A percentile compares a stretch with the other conserved stretches of the same genome.
Conservation (phyloP, 202 grass and related monocot species). For the Saccharum hybrid region DNA sequence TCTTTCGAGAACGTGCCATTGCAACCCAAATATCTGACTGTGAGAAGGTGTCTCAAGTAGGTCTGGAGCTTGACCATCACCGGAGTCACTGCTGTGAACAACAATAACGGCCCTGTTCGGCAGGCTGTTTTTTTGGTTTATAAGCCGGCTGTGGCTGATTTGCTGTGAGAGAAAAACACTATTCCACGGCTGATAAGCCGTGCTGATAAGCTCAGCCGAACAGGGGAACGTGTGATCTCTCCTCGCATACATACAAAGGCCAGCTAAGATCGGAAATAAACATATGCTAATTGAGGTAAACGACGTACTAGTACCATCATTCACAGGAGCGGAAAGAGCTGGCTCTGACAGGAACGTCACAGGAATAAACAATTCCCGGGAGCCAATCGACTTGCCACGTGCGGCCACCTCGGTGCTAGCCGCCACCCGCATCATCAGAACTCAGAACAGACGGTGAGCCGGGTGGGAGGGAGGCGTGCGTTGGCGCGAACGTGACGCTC, state of each 20-base stretch:
- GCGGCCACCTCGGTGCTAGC: slow-evolving; percentile 10
- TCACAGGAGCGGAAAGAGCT: not conserved
- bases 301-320: too few relatives aligned
- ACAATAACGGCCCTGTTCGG: too few relatives aligned
- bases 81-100: not conserved
- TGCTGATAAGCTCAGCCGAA: too few relatives aligned
- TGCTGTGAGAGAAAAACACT: too few relatives aligned
- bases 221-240: too few relatives aligned
- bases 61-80: not conserved
- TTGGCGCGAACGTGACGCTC: not conserved
- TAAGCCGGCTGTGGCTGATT: too few relatives aligned
- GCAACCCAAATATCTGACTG: not conserved
- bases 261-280: not conserved
- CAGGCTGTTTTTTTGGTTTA: too few relatives aligned
- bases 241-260: not conserved
- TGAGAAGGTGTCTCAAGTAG: too few relatives aligned
- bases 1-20: not conserved
- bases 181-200: too few relatives aligned
- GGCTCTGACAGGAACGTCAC: slow-evolving; percentile 1
- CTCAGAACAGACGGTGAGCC: not conserved
- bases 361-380: not conserved
- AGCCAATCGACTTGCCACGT: slow-evolving; percentile 6
- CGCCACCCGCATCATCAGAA: not conserved
- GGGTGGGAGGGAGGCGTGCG: not conserved
- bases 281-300: not conserved